Evolutionary conservation across 495 filamentous ascomycete genomes (phyloP).

Genomic region (Penicillium canescens): DNA sequence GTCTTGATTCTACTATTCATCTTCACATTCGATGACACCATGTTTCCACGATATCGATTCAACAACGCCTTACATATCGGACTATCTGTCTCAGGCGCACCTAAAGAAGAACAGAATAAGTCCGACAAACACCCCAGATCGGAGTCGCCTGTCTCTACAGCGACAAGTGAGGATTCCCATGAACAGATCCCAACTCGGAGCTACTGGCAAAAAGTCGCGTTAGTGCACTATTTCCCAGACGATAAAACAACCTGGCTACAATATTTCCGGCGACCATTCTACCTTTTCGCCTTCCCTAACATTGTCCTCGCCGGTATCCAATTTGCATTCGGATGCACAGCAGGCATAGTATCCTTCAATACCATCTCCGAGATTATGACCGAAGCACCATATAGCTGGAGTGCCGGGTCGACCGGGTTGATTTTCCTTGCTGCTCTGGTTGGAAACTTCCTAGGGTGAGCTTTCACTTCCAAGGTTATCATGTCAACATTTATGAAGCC

Average conservation of each 20-base stretch:
- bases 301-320: conserved; percentile 33
- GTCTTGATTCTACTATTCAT: conserved; percentile 30
- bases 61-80: neutral
- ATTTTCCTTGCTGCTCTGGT: conserved; percentile 30
- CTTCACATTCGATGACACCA: conserved; percentile 37
- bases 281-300: conserved; percentile 36
- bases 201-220: conserved; percentile 20
- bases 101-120: neutral
- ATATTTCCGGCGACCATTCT: conserved; percentile 37
- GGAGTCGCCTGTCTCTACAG: conserved; percentile 10
- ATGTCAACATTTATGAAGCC: too few species aligned
- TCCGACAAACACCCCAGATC: conserved; percentile 8
- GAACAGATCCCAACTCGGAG: conserved; percentile 22
- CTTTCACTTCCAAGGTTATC: neutral
- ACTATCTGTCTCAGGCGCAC: neutral
- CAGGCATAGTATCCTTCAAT: conserved; percentile 36
- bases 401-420: conserved; percentile 25
- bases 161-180: conserved; percentile 2
- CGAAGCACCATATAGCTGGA: conserved; percentile 34
- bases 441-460: conserved; percentile 32
- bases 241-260: conserved; percentile 34
- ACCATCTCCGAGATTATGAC: conserved; percentile 39
- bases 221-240: conserved; percentile 27
- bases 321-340: conserved; percentile 35
- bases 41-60: conserved; percentile 34